These are phyloP conservation scores for Cyberlindnera maritima DNA, from an alignment of 805 yeast species.

Conservation along the genomic window DNA sequence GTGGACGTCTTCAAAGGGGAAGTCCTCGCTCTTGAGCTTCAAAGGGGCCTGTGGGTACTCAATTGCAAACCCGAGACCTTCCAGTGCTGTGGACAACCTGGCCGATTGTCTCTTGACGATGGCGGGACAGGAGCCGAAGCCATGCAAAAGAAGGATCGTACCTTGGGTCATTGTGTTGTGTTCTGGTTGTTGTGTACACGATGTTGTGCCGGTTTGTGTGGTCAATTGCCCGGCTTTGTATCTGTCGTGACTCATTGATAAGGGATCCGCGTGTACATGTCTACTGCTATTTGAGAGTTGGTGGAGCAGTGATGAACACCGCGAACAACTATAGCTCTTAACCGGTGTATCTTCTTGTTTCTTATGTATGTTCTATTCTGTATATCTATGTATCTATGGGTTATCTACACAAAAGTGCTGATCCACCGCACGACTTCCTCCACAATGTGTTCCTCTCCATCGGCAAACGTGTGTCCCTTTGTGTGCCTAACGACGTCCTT, in stretches of 20 bases:
- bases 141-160: constrained; percentile 5
- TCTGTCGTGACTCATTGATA: no score
- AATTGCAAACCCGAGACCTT: neutral
- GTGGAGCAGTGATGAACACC: no score
- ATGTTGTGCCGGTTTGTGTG: no score
- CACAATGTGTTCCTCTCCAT: constrained; percentile 6
- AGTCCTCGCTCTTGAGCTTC: constrained; percentile 1
- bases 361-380: no score
- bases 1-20: constrained; percentile 7
- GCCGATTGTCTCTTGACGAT: no score
- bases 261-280: no score
- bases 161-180: neutral
- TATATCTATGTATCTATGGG: neutral
- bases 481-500: constrained; percentile 6
- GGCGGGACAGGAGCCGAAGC: constrained; percentile 5
- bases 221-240: no score
- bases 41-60: constrained; percentile 6
- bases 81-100: neutral
- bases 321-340: no score
- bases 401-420: neutral
- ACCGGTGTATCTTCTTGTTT: no score
- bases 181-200: no score
- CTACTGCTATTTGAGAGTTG: no score
- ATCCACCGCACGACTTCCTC: constrained; percentile 10
- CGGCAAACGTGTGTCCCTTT: constrained; percentile 16